Evolutionary conservation across 495 filamentous ascomycete genomes (phyloP).

Genomic region (Penicillium dipodomyicola): DNA sequence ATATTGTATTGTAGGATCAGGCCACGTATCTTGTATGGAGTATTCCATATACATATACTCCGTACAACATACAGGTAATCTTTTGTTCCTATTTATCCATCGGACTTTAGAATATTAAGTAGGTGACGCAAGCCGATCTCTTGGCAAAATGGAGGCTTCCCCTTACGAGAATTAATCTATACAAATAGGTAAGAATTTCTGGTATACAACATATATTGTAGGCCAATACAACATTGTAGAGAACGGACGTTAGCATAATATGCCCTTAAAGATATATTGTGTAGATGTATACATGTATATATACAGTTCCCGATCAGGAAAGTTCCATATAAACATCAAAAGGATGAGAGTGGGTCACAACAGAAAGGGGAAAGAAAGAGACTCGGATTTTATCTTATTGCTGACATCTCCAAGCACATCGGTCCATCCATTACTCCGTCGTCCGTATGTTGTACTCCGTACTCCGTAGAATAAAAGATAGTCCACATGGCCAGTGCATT

Average conservation of each 20-base stretch:
- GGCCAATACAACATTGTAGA: too few relatives aligned
- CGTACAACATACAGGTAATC: background rate
- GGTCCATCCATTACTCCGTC: background rate
- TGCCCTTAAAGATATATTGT: too few relatives aligned
- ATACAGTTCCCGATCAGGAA: background rate
- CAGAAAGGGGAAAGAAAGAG: too few relatives aligned
- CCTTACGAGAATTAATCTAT: background rate
- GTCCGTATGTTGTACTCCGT: background rate
- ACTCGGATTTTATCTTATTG: too few relatives aligned
- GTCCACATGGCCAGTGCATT: constrained; percentile 14
- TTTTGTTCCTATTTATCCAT: background rate
- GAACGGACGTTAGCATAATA: too few relatives aligned
- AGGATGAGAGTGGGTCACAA: background rate
- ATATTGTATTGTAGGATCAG: too few relatives aligned
- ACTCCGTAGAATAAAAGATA: too few relatives aligned
- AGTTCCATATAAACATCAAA: background rate
- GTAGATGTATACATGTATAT: background rate
- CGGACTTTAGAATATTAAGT: background rate
- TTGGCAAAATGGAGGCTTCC: constrained; percentile 6
- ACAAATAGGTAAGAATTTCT: too few relatives aligned
- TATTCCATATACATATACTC: too few relatives aligned
- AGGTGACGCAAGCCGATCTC: constrained; percentile 31
- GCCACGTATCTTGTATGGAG: too few relatives aligned
- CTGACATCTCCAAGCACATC: background rate
- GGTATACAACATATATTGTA: too few relatives aligned